phyloP scores from a whole-genome alignment of 2,329 filamentous ascomycete genomes.

The Diplodia mutila region DNA sequence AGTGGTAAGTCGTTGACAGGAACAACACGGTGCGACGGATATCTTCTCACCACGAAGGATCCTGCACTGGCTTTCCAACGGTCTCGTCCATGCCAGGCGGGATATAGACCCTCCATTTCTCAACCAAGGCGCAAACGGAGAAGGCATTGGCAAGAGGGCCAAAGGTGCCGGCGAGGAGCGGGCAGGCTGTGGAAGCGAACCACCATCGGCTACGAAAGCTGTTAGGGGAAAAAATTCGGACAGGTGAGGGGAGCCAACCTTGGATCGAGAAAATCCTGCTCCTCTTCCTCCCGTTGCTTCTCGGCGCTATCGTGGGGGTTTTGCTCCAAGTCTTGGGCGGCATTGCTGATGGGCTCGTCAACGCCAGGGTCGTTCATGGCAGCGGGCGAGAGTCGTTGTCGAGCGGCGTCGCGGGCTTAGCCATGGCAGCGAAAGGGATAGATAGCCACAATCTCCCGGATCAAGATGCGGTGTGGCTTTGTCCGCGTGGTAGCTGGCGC shows the following conservation, averaged over 20 bases:
- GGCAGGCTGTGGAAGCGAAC: slow-evolving; percentile 63
- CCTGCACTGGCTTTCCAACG: slow-evolving; percentile 51
- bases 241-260: slow-evolving; percentile 35
- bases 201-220: slow-evolving; percentile 56
- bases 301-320: slow-evolving; percentile 37
- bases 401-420: no score
- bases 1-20: slow-evolving; percentile 3
- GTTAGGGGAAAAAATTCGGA: not conserved
- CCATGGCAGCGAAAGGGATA: not conserved
- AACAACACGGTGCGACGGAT: not conserved
- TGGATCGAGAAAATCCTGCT: slow-evolving; percentile 50
- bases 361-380: slow-evolving; percentile 59
- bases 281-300: slow-evolving; percentile 44
- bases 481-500: slow-evolving; percentile 6
- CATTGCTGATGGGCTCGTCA: slow-evolving; percentile 53
- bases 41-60: slow-evolving; percentile 56
- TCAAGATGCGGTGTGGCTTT: not conserved
- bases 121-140: slow-evolving; percentile 59
- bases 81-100: slow-evolving; percentile 51
- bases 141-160: slow-evolving; percentile 61
- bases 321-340: slow-evolving; percentile 51
- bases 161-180: slow-evolving; percentile 60
- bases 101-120: slow-evolving; percentile 60
- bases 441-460: no score
- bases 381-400: not conserved